phyloP scores from a whole-genome alignment of 805 yeast genomes.

The Yamadazyma scolyti region DNA sequence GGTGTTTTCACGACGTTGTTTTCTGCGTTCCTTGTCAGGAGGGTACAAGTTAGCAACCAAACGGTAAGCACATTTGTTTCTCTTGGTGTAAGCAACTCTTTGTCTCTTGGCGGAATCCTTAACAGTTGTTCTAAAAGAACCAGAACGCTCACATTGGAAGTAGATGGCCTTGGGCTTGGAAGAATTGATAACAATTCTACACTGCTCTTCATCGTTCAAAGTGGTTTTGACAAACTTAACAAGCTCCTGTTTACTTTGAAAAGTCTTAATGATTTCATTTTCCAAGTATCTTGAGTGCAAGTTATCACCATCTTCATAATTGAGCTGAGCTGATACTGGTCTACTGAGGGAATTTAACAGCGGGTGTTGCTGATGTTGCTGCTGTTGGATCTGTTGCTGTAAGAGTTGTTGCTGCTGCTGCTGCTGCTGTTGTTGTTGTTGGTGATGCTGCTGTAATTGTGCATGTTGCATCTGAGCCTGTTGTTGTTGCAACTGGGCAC shows the following conservation, averaged over 20 bases:
- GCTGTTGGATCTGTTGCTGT: slow-evolving; percentile 9
- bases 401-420: slow-evolving; percentile 11
- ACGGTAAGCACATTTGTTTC: slow-evolving; percentile 45
- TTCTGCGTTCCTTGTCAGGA: slow-evolving; percentile 40
- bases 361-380: slow-evolving; percentile 5
- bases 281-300: slow-evolving; percentile 23
- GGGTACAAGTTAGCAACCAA: slow-evolving; percentile 43
- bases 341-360: slow-evolving; percentile 7
- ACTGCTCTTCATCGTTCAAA: slow-evolving; percentile 33
- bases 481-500: slow-evolving; percentile 16
- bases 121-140: slow-evolving; percentile 44
- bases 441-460: slow-evolving; percentile 10
- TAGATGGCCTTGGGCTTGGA: slow-evolving; percentile 47
- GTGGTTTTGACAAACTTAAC: slow-evolving; percentile 34
- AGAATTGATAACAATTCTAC: slow-evolving; percentile 44
- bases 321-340: slow-evolving; percentile 4
- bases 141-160: slow-evolving; percentile 43
- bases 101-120: slow-evolving; percentile 43
- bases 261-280: slow-evolving; percentile 29
- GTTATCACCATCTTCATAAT: slow-evolving; percentile 13
- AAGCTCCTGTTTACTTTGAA: slow-evolving; percentile 22
- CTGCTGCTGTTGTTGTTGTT: slow-evolving; percentile 13
- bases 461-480: slow-evolving; percentile 13
- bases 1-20: slow-evolving; percentile 18
- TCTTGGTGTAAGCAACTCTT: slow-evolving; percentile 44